phyloP scores from a whole-genome alignment of 805 yeast genomes.

The Starmera dryadoides region DNA sequence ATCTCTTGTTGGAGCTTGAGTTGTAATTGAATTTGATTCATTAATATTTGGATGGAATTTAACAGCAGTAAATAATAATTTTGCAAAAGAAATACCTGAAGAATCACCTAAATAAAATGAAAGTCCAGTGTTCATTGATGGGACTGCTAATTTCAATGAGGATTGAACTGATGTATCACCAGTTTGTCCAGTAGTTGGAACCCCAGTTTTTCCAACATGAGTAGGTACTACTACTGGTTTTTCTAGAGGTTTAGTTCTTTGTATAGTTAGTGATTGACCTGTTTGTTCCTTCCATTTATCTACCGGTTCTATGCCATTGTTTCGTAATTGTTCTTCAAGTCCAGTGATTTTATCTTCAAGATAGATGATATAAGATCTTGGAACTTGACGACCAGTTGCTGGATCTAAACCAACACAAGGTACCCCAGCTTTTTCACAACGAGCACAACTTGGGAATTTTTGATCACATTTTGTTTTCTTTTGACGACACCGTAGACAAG shows the following conservation, averaged over 20 bases:
- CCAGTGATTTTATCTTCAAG: constrained; percentile 57
- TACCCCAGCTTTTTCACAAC: constrained; percentile 51
- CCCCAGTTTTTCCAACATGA: too few species aligned
- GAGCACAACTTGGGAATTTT: constrained; percentile 46
- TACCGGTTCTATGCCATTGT: constrained; percentile 32
- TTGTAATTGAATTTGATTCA: constrained; percentile 20
- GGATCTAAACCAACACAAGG: constrained; percentile 85
- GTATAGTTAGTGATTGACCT: background rate
- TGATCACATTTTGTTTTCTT: constrained; percentile 61
- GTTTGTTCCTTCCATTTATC: constrained; percentile 3
- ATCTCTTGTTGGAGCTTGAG: constrained; percentile 16
- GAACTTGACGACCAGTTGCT: constrained; percentile 80
- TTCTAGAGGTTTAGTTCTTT: background rate
- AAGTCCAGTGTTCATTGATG: constrained; percentile 11
- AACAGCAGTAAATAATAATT: constrained; percentile 70
- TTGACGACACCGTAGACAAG: constrained; percentile 77
- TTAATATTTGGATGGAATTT: constrained; percentile 38
- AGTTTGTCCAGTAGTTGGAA: background rate
- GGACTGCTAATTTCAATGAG: constrained; percentile 13
- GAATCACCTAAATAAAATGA: constrained; percentile 39
- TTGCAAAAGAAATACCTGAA: constrained; percentile 67
- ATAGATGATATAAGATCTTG: constrained; percentile 69
- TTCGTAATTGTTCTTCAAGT: constrained; percentile 45
- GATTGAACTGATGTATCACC: constrained; percentile 15
- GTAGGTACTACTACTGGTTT: background rate